Evolutionary conservation across 83 land plant species (phyloP).

Genomic region (Isoetes engelmannii): DNA sequence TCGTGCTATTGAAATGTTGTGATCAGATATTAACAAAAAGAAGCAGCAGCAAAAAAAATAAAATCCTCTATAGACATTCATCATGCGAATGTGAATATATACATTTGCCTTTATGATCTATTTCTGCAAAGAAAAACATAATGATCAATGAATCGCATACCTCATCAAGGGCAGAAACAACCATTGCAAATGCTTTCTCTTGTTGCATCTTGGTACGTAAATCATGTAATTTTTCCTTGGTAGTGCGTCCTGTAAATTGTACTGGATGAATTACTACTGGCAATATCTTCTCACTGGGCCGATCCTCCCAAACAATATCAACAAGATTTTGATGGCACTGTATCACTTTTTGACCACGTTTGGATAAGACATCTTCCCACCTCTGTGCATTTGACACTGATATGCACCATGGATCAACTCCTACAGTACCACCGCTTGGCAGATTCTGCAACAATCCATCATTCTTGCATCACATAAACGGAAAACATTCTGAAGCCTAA

Average conservation of each 20-base stretch:
- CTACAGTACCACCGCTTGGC: conserved; percentile 56
- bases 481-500: too few relatives aligned
- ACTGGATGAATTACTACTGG: conserved; percentile 65
- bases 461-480: not conserved
- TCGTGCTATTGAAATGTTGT: too few relatives aligned
- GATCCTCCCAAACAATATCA: conserved; percentile 73
- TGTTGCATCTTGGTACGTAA: conserved; percentile 57
- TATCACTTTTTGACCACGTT: conserved; percentile 54
- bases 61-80: too few relatives aligned
- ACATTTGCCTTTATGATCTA: too few relatives aligned
- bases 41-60: too few relatives aligned
- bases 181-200: conserved; percentile 66
- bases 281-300: conserved; percentile 47
- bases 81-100: too few relatives aligned
- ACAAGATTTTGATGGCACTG: conserved; percentile 62
- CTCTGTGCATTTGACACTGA: conserved; percentile 76
- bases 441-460: conserved; percentile 51
- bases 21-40: too few relatives aligned
- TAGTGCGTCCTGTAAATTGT: conserved; percentile 69
- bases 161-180: conserved; percentile 84
- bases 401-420: conserved; percentile 86
- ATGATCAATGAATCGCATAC: too few relatives aligned
- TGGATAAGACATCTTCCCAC: conserved; percentile 66
- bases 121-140: too few relatives aligned
- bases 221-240: conserved; percentile 63